These are phyloP conservation scores for Platismatia glauca DNA, from an alignment of 495 filamentous ascomycete species.

Conservation along the genomic window DNA sequence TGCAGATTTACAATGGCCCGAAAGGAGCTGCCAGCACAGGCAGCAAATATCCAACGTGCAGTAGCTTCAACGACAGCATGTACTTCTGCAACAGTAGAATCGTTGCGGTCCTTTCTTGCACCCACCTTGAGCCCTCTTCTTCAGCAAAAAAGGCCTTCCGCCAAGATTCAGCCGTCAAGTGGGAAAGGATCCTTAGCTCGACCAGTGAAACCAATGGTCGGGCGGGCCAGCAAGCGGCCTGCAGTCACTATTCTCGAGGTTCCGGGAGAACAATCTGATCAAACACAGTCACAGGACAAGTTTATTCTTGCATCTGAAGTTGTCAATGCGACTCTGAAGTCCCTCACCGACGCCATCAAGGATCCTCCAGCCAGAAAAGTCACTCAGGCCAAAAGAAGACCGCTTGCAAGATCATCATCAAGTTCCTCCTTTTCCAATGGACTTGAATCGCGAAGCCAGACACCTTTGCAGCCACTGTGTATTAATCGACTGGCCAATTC, in stretches of 20 bases:
- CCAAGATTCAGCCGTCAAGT: slow-evolving; percentile 10
- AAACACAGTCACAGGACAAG: slow-evolving; percentile 50
- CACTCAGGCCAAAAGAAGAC: slow-evolving; percentile 1
- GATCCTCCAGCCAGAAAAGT: slow-evolving; percentile 14
- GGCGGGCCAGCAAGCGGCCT: slow-evolving; percentile 31
- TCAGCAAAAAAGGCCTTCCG: slow-evolving; percentile 18
- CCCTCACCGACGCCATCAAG: slow-evolving; percentile 65
- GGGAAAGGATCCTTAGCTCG: neutral
- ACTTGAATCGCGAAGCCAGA: slow-evolving; percentile 22
- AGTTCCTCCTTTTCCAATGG: slow-evolving; percentile 16
- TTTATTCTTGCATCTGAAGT: slow-evolving; percentile 70
- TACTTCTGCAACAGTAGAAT: slow-evolving; percentile 38
- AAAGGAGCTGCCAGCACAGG: slow-evolving; percentile 18
- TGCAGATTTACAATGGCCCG: slow-evolving; percentile 17
- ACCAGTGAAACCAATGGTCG: slow-evolving; percentile 18
- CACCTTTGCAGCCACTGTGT: slow-evolving; percentile 40
- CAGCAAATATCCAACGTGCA: slow-evolving; percentile 35
- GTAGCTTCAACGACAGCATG: slow-evolving; percentile 45
- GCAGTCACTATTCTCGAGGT: slow-evolving; percentile 25
- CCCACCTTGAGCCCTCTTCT: slow-evolving; percentile 9
- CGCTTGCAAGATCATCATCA: slow-evolving; percentile 2
- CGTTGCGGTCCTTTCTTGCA: slow-evolving; percentile 44
- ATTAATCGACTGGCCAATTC: slow-evolving; percentile 45
- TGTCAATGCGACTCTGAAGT: slow-evolving; percentile 66
- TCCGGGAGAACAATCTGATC: slow-evolving; percentile 31